Percentiles rank a stretch among this genome's conserved stretches.
phyloP scores from a whole-genome alignment of 371 early-diverging fungal species.

The Mortierella sp. region DNA sequence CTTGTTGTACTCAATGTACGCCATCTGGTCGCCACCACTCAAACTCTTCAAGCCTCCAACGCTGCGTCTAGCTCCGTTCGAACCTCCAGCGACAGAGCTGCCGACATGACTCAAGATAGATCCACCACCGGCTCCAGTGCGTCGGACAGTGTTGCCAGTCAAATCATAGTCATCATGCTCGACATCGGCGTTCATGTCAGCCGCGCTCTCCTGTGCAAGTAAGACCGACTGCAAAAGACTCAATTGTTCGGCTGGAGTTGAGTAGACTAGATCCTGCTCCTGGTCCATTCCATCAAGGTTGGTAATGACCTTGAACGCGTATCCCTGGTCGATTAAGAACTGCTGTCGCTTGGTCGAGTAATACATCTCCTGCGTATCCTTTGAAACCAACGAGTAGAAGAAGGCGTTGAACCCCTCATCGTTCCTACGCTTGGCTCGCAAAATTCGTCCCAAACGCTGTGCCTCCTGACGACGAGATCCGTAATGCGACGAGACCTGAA shows the following conservation, averaged over 20 bases:
- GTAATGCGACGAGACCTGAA: conserved; percentile 99
- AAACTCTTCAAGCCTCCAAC: conserved; percentile 84
- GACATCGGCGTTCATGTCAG: conserved; percentile 76
- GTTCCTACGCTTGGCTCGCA: conserved; percentile 98
- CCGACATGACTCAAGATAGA: conserved; percentile 45
- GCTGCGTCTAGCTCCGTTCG: conserved; percentile 52
- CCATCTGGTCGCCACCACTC: conserved; percentile 96
- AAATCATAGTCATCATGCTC: conserved; percentile 61
- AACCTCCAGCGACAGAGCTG: conserved; percentile 29
- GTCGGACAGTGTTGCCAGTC: conserved; percentile 57
- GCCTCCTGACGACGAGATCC: conserved; percentile 99
- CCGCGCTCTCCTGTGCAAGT: conserved; percentile 80
- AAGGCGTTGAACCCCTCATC: conserved; percentile 98
- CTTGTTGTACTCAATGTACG: conserved; percentile 86
- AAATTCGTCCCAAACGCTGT: conserved; percentile 97
- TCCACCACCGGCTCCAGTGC: conserved; percentile 45
- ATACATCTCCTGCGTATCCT: conserved; percentile 99
- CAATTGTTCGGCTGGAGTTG: conserved; percentile 86
- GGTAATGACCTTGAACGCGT: conserved; percentile 97
- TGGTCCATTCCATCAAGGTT: conserved; percentile 90
- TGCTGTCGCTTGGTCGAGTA: conserved; percentile 99
- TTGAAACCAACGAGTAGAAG: conserved; percentile 98
- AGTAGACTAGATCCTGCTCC: conserved; percentile 74
- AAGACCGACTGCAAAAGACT: conserved; percentile 92
- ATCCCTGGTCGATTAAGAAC: conserved; percentile 99